A percentile compares a stretch with the other conserved stretches of the same genome.
phyloP scores from a whole-genome alignment of 2,329 filamentous ascomycete species.

The Colletotrichum trifolii region DNA sequence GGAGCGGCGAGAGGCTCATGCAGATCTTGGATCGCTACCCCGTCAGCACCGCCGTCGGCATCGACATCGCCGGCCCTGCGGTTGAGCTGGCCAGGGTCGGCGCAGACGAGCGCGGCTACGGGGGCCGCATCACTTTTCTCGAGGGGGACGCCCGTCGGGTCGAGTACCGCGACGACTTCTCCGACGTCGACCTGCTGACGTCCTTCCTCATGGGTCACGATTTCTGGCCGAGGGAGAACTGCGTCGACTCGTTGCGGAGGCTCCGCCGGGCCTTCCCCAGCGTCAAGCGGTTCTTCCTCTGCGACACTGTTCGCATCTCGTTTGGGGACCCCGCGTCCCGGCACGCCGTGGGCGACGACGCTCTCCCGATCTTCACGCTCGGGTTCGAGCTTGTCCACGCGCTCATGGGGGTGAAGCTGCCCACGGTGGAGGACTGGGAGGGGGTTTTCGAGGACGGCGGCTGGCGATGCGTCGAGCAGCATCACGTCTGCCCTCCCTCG shows the following conservation, averaged over 20 bases:
- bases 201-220: constrained; percentile 39
- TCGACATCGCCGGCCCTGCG: constrained; percentile 34
- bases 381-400: constrained; percentile 36
- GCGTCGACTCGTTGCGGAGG: no score
- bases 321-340: constrained; percentile 7
- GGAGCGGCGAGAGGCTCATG: no score
- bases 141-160: constrained; percentile 28
- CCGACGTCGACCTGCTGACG: constrained; percentile 35
- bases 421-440: constrained; percentile 38
- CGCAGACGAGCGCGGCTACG: background rate
- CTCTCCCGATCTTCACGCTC: constrained; percentile 33
- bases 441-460: constrained; percentile 21
- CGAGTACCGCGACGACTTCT: constrained; percentile 28
- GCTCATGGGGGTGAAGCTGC: constrained; percentile 34
- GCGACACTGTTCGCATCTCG: no score
- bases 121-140: constrained; percentile 6
- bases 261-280: no score
- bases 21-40: no score
- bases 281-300: no score
- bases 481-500: no score
- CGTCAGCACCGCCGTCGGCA: constrained; percentile 12
- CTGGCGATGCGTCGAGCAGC: no score
- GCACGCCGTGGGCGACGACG: constrained; percentile 9
- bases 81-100: constrained; percentile 28
- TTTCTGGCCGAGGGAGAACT: constrained; percentile 38